phyloP scores from a whole-genome alignment of 495 filamentous ascomycete species.

The Saxispiralis lemnorum region DNA sequence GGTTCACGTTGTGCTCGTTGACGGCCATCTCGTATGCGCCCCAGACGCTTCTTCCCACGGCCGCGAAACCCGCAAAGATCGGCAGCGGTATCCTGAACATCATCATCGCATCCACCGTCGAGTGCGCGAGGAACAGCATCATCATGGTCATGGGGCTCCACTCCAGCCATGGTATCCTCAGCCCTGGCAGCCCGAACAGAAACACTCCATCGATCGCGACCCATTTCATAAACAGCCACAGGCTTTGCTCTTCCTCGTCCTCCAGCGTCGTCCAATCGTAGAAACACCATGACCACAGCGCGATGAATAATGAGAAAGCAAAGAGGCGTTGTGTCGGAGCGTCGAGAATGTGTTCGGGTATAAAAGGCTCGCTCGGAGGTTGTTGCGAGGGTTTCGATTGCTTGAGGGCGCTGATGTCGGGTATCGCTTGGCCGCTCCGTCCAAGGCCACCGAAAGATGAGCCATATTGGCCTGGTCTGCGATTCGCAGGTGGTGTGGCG shows the following conservation, averaged over 20 bases:
- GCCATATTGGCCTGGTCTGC: constrained; percentile 22
- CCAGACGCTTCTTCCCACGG: constrained; percentile 56
- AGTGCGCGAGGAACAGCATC: constrained; percentile 46
- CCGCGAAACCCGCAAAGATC: constrained; percentile 47
- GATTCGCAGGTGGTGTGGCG: constrained; percentile 38
- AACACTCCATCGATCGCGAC: constrained; percentile 62
- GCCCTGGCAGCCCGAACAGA: constrained; percentile 62
- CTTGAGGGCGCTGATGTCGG: constrained; percentile 18
- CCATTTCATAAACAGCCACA: constrained; percentile 89
- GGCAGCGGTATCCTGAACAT: constrained; percentile 80
- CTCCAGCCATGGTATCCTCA: constrained; percentile 92
- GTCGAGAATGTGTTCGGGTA: constrained; percentile 60
- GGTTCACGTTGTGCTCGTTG: constrained; percentile 72
- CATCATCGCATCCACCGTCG: constrained; percentile 56
- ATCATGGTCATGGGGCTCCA: constrained; percentile 57
- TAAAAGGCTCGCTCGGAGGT: constrained; percentile 37
- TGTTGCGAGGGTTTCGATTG: constrained; percentile 5
- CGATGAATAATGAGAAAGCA: constrained; percentile 54
- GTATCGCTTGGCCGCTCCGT: constrained; percentile 19
- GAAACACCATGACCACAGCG: constrained; percentile 57
- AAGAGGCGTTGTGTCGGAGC: constrained; percentile 78
- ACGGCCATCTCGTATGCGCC: constrained; percentile 73
- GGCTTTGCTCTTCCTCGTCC: constrained; percentile 59
- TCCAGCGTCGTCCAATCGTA: constrained; percentile 64
- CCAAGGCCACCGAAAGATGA: constrained; percentile 20